Conservation (phyloP, 1,139 yeast genomes). For the Pneumocystis jirovecii region DNA sequence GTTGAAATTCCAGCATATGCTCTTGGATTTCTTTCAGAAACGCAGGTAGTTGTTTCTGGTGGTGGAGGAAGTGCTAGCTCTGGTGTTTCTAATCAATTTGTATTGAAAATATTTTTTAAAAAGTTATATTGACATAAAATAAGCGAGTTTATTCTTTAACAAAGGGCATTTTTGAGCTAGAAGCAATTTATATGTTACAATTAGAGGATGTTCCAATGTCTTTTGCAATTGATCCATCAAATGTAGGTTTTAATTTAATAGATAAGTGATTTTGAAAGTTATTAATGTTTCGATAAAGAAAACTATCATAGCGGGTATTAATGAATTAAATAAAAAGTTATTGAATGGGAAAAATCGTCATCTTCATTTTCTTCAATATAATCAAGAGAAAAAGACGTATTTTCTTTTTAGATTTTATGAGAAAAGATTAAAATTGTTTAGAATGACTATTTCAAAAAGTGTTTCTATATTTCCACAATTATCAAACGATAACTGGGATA, state of each 20-base stretch:
- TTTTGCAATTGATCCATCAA: neutral
- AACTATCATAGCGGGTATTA: neutral
- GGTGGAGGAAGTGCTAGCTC: neutral
- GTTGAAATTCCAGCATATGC: neutral
- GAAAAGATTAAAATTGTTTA: neutral
- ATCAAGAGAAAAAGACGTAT: neutral
- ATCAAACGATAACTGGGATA: neutral
- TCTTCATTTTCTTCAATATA: neutral
- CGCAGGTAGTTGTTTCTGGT: neutral
- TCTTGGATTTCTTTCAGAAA: neutral
- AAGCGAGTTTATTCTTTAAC: neutral
- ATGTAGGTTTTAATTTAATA: neutral
- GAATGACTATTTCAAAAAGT: neutral
- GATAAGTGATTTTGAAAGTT: neutral
- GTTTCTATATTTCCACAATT: neutral
- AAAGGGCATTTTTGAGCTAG: neutral
- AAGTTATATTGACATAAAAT: neutral
- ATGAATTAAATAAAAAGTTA: neutral
- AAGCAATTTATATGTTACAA: neutral
- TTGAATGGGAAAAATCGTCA: neutral
- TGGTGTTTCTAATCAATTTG: neutral
- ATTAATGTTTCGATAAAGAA: neutral
- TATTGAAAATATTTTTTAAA: neutral
- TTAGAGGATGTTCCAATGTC: neutral
- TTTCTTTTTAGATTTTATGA: neutral